These are phyloP conservation scores for Vitis hybrid DNA, from an alignment of 177 flowering plant species.

Conservation along the genomic window DNA sequence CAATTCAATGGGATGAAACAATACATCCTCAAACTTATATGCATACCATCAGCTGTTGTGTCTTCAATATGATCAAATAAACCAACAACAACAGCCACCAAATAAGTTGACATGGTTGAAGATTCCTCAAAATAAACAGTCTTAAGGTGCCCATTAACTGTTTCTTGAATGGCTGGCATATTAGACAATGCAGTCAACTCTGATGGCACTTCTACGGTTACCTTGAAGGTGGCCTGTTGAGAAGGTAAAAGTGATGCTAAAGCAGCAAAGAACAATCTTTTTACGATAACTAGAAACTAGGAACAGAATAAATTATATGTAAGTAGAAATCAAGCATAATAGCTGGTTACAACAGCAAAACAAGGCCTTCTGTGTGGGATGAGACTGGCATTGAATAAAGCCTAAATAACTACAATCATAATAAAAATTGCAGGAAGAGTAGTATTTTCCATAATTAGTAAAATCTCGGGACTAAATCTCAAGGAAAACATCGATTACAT, in stretches of 20 bases:
- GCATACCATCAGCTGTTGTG: conserved; percentile 18
- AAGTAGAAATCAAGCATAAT: too few species aligned
- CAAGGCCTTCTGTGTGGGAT: too few species aligned
- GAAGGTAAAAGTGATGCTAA: neutral
- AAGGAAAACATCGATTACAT: too few species aligned
- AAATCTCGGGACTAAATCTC: too few species aligned
- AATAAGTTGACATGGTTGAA: conserved; percentile 29
- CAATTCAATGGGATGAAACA: neutral
- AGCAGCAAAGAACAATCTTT: neutral
- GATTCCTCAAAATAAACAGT: conserved; percentile 30
- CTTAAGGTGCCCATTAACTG: conserved; percentile 19
- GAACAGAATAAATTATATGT: too few species aligned
- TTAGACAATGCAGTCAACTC: conserved; percentile 28
- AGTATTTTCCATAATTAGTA: too few species aligned
- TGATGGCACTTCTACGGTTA: conserved; percentile 18
- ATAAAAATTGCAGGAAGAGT: too few species aligned
- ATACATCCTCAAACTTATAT: neutral
- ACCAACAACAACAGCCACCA: conserved; percentile 31
- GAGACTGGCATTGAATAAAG: too few species aligned
- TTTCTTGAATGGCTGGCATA: conserved; percentile 25
- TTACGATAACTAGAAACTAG: too few species aligned
- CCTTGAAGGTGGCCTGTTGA: conserved; percentile 22
- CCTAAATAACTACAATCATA: too few species aligned
- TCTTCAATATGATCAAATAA: conserved; percentile 30
- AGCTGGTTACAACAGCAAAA: too few species aligned